phyloP scores from a whole-genome alignment of 495 filamentous ascomycete species.

The Achaetomiella virescens region DNA sequence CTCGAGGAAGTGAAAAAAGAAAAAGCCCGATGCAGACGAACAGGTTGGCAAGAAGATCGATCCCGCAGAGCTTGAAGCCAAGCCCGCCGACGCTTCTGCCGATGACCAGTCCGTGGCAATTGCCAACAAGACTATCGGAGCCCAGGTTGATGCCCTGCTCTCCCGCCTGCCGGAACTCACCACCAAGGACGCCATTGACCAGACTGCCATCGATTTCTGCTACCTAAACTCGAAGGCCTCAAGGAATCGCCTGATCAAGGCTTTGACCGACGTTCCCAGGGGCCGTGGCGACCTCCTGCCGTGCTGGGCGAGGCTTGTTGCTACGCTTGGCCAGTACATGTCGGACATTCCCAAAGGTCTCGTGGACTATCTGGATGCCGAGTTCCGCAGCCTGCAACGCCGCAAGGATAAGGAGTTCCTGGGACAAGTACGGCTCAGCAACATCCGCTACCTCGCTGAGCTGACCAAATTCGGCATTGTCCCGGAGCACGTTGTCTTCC shows the following conservation, averaged over 20 bases:
- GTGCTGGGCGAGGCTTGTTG: slow-evolving; percentile 82
- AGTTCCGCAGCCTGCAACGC: slow-evolving; percentile 95
- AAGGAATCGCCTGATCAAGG: slow-evolving; percentile 86
- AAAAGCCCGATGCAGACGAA: slow-evolving; percentile 70
- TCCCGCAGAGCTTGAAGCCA: slow-evolving; percentile 40
- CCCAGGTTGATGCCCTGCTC: slow-evolving; percentile 89
- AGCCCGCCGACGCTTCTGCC: slow-evolving; percentile 39
- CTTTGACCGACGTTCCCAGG: slow-evolving; percentile 88
- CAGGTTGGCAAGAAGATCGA: slow-evolving; percentile 54
- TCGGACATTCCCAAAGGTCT: slow-evolving; percentile 87
- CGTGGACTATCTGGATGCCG: slow-evolving; percentile 88
- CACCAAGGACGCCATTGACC: slow-evolving; percentile 84
- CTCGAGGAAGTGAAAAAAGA: slow-evolving; percentile 94
- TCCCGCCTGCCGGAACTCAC: slow-evolving; percentile 83
- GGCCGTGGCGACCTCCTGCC: slow-evolving; percentile 90
- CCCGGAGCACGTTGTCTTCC: slow-evolving; percentile 97
- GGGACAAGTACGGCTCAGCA: slow-evolving; percentile 86
- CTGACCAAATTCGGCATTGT: slow-evolving; percentile 97
- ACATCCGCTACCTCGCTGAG: slow-evolving; percentile 94
- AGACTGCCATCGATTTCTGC: slow-evolving; percentile 91
- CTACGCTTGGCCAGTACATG: slow-evolving; percentile 90
- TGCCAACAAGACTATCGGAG: slow-evolving; percentile 94
- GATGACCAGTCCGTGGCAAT: slow-evolving; percentile 92
- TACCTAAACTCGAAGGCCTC: slow-evolving; percentile 98
- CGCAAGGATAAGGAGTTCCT: slow-evolving; percentile 97